phyloP scores from a whole-genome alignment of 441 rosid genomes.

The Rhodomyrtus psidioides region DNA sequence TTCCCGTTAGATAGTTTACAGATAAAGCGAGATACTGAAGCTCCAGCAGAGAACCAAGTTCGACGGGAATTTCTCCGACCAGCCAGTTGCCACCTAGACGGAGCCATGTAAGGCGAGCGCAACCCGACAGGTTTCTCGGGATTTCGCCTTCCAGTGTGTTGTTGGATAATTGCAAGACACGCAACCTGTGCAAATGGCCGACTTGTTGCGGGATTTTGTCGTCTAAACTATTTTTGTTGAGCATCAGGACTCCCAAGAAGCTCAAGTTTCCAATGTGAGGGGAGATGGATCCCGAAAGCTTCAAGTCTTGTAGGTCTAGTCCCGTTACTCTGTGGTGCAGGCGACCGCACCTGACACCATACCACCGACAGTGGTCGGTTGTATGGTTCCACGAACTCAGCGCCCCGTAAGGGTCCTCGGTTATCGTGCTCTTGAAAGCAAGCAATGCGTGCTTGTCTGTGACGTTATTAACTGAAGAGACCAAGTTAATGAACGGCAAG shows the following conservation, averaged over 20 bases:
- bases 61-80: not conserved
- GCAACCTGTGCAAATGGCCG: not conserved
- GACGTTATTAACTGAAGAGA: not conserved
- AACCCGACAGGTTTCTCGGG: not conserved
- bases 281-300: not conserved
- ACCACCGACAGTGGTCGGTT: not conserved
- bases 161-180: not conserved
- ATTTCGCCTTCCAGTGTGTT: not conserved
- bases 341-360: not conserved
- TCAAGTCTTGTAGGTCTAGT: not conserved
- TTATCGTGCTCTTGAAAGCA: not conserved
- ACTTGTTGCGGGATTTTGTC: not conserved
- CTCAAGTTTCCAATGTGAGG: not conserved
- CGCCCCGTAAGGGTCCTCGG: not conserved
- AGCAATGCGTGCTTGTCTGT: not conserved
- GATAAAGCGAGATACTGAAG: accelerated
- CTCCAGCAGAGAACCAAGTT: no score
- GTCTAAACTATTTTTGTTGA: not conserved
- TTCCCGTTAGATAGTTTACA: accelerated
- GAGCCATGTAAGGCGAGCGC: not conserved
- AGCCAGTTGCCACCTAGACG: accelerated
- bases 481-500: not conserved
- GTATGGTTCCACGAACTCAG: not conserved
- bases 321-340: not conserved
- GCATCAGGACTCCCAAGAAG: not conserved